Conservation (phyloP, 495 filamentous ascomycete species). For the Tuber indicum region DNA sequence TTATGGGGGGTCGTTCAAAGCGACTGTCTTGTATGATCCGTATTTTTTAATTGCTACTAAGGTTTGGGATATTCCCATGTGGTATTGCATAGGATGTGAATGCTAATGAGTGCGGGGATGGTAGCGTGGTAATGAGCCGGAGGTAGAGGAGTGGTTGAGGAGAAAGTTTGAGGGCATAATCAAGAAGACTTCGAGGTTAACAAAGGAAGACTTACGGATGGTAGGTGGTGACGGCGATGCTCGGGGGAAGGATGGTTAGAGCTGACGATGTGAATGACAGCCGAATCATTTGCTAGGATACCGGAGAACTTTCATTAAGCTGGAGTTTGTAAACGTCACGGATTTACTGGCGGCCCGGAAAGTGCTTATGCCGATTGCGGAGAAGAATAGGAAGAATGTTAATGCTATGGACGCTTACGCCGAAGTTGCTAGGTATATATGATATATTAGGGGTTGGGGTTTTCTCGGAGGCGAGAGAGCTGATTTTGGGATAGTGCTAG, state of each 20-base stretch:
- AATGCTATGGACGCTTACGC: slow-evolving; percentile 97
- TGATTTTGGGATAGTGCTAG: slow-evolving; percentile 55
- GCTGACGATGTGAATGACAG: slow-evolving; percentile 16
- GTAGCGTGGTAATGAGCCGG: slow-evolving; percentile 56
- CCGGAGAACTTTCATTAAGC: slow-evolving; percentile 72
- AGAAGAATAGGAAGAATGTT: slow-evolving; percentile 92
- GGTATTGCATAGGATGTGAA: not conserved
- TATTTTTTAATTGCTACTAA: slow-evolving; percentile 92
- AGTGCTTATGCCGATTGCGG: slow-evolving; percentile 79
- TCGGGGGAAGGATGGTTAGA: slow-evolving; percentile 5
- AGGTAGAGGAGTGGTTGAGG: slow-evolving; percentile 93
- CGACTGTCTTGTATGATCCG: slow-evolving; percentile 90
- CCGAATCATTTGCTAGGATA: slow-evolving; percentile 95
- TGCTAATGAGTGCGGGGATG: slow-evolving; percentile 12
- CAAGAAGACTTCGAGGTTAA: slow-evolving; percentile 66
- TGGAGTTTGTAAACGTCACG: slow-evolving; percentile 78
- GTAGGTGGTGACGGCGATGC: not conserved
- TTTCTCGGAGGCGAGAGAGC: not conserved
- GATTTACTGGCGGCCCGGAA: slow-evolving; percentile 78
- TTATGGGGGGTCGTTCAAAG: slow-evolving; percentile 88
- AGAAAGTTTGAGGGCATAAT: slow-evolving; percentile 72
- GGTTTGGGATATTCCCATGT: slow-evolving; percentile 50
- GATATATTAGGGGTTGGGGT: not conserved
- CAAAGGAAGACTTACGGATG: slow-evolving; percentile 92
- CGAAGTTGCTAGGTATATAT: slow-evolving; percentile 71